Base-by-base conservation (phyloP, 2,329 filamentous ascomycete species). In the Phialophora tarda region DNA sequence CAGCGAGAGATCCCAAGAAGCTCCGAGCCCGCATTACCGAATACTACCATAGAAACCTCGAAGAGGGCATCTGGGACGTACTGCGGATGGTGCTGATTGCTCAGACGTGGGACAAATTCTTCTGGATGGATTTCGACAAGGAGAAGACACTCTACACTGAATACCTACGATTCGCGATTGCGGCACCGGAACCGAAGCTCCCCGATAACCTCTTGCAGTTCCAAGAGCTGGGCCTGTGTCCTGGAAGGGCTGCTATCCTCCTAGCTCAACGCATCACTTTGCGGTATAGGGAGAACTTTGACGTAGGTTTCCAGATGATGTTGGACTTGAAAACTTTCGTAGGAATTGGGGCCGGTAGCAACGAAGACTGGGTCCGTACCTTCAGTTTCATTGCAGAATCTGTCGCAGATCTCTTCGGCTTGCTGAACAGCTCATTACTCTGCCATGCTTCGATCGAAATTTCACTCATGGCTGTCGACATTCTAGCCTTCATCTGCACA, bases 11-110 rank as follows among this genome's bases (percentile, higher is more conserved):
- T 50, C 21, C 48, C 5, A 34, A 7, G n/a, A 47, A 24, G 23
- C 26, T 68, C 23, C 63, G 60, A 23, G 51, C 32, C 12, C 62
- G 55, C 34, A 32, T 68, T 14, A 32, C 54, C 4, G 51, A 50
- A 34, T 62, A 68, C 48, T 63, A 68, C 44, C 51, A 61, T 23
- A 34, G 34, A n/a, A 34, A 66, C 55, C 32, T 67, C 11, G 63
- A 64, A 14, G 56, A 66, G 50, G 68, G 68, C 4, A 63, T 67
- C 14, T 70, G 68, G 68, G 63, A 70, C 10, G 61, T 68, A 10
- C 64, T 70, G 24, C 50, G 54, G 24, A 57, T 68, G 10, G 41
- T 66, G 11, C 54, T 58, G 14, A 54, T 50, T 34, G 38, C 60
- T 48, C 62, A 66, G 28, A 63, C 51, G 12, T 58, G n/a, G 17